Conservation (phyloP, 2,329 filamentous ascomycete species). For the Didymosphaeria variabile region DNA sequence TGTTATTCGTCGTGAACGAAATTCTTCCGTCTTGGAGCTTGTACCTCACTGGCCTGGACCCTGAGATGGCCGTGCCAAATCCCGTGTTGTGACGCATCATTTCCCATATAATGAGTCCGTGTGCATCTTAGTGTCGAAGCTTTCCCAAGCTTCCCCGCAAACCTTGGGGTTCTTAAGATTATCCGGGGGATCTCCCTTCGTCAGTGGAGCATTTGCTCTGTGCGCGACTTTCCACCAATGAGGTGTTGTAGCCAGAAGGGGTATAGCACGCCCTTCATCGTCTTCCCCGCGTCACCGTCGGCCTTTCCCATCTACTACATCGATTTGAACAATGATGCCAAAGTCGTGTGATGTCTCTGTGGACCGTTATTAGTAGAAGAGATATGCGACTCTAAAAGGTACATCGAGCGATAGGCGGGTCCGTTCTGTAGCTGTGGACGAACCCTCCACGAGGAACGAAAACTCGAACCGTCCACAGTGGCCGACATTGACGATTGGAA, state of each 20-base stretch:
- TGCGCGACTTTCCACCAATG: neutral
- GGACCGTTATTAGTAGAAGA: neutral
- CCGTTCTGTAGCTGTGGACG: too few species aligned
- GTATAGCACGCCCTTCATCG: neutral
- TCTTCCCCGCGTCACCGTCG: neutral
- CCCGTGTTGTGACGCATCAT: constrained; percentile 2
- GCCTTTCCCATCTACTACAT: neutral
- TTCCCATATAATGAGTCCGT: neutral
- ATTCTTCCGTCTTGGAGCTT: constrained; percentile 24
- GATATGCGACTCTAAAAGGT: too few species aligned
- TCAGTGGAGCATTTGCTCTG: constrained; percentile 1
- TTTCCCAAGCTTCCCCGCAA: constrained; percentile 16
- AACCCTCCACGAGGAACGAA: too few species aligned
- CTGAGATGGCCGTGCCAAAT: neutral
- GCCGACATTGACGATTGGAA: too few species aligned
- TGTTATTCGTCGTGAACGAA: constrained; percentile 5
- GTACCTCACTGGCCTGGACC: constrained; percentile 2
- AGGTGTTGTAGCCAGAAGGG: neutral
- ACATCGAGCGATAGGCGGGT: too few species aligned
- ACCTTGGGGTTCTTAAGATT: constrained; percentile 13
- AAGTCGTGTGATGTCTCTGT: neutral
- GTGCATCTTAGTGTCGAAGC: constrained; percentile 7
- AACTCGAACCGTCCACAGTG: too few species aligned
- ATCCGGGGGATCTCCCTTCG: constrained; percentile 7
- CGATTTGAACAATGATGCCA: neutral